These are phyloP conservation scores for Dictyostelium discoideum DNA, from an alignment of 78 protist genomes.

Conservation along the genomic window DNA sequence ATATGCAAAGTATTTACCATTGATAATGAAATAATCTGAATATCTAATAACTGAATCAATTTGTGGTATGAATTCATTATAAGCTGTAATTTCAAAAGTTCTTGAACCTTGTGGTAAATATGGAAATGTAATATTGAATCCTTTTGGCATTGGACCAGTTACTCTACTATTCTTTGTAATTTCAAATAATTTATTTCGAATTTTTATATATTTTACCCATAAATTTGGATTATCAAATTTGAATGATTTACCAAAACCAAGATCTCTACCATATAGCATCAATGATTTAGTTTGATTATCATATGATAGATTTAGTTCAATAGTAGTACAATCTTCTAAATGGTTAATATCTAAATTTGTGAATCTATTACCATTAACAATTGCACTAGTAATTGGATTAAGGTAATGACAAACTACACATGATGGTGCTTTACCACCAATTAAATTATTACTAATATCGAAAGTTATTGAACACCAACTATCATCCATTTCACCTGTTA, in stretches of 20 bases:
- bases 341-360: neutral
- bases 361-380: neutral
- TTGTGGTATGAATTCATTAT: neutral
- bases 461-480: neutral
- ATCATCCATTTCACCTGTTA: neutral
- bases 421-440: neutral
- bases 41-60: neutral
- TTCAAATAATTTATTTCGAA: neutral
- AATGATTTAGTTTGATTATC: neutral
- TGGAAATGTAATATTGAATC: neutral
- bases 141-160: neutral
- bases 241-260: neutral
- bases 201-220: neutral
- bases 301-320: neutral
- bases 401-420: neutral
- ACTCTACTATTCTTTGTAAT: neutral
- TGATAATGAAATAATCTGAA: neutral
- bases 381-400: too few species aligned
- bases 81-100: neutral
- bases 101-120: neutral
- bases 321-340: neutral
- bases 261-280: neutral
- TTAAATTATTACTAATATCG: neutral
- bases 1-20: neutral
- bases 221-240: neutral